Evolutionary conservation across 192 early-diverging fungal genomes (phyloP), one percentile per base, ranked within the genome.

Genomic region (Phlyctochytrium planicorne): DNA sequence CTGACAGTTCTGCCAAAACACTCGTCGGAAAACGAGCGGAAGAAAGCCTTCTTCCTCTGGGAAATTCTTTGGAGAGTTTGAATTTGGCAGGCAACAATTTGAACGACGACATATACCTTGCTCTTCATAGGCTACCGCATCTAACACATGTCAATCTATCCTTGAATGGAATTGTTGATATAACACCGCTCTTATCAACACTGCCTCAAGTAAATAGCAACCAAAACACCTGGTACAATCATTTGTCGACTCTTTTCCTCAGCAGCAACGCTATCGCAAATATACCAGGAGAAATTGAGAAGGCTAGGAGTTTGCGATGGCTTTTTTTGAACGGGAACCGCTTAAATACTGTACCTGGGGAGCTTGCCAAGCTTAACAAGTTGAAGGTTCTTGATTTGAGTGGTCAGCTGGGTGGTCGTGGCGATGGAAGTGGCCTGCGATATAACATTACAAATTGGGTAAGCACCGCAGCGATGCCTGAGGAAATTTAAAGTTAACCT

Each of bases 391-490:
- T 96, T 16, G 94, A 96, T 75, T 89, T 93, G 10, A 91, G 94
- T 40, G 90, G 88, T 72, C 94, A 96, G 62, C 82, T 87, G 24
- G 76, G 76, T 29, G 74, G 74, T 31, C 60, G 76, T 23, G 76
- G 76, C 24, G 76, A 78, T 52, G 76, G 76, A 0, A 78, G 63
- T 16, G 76, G 76, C 31, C 80, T 96, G 53, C 92, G 92, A 79
- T 96, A 94, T 75, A 96, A 96, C 68, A 92, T 94, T 62, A 86
- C 91, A 37, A 96, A 96, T 74, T 96, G 93, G 92, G 91, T 90
- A 16, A 94, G 91, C 20, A n/a, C n/a, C n/a, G n/a, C 40, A 20
- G 10, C 40, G 20, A 47, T 47, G 40, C 40, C 40, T 47, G 6
- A n/a, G n/a, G n/a, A n/a, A n/a, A n/a, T n/a, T n/a, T n/a, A n/a